These are phyloP conservation scores for Pseudoperonospora humuli DNA, from an alignment of 352 stramenopile genomes.

Conservation along the genomic window DNA sequence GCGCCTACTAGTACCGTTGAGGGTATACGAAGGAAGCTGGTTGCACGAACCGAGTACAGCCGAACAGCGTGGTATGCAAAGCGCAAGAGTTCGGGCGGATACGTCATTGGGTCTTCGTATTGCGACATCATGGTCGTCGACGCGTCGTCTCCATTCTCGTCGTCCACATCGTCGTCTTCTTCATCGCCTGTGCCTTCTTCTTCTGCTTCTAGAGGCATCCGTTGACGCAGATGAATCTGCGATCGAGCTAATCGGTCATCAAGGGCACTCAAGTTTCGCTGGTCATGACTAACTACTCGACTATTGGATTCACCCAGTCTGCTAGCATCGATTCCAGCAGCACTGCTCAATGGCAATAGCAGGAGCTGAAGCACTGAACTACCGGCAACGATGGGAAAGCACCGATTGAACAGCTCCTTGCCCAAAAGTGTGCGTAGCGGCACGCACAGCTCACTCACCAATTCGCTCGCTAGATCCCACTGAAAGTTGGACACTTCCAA, in stretches of 20 bases:
- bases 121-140: conserved; percentile 3
- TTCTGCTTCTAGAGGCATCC: background rate
- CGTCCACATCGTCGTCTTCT: conserved; percentile 12
- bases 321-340: conserved; percentile 7
- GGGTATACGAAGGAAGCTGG: conserved; percentile 54
- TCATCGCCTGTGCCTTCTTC: conserved; percentile 2
- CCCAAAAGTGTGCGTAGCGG: conserved; percentile 50
- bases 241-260: conserved; percentile 25
- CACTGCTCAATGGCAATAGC: conserved; percentile 38
- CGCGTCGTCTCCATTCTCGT: conserved; percentile 8
- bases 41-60: conserved; percentile 47
- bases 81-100: conserved; percentile 37
- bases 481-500: conserved; percentile 76
- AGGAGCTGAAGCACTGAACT: conserved; percentile 65
- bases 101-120: conserved; percentile 10
- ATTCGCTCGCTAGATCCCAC: conserved; percentile 64
- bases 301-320: conserved; percentile 2
- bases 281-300: conserved; percentile 5
- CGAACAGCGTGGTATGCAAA: conserved; percentile 47
- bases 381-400: conserved; percentile 43
- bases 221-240: conserved; percentile 12
- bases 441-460: conserved; percentile 59
- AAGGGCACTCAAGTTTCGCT: conserved; percentile 25
- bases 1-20: conserved; percentile 24
- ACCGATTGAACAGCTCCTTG: conserved; percentile 38